These are phyloP conservation scores for Mytilinidion resinicola DNA, from an alignment of 495 filamentous ascomycete species.

Conservation along the genomic window DNA sequence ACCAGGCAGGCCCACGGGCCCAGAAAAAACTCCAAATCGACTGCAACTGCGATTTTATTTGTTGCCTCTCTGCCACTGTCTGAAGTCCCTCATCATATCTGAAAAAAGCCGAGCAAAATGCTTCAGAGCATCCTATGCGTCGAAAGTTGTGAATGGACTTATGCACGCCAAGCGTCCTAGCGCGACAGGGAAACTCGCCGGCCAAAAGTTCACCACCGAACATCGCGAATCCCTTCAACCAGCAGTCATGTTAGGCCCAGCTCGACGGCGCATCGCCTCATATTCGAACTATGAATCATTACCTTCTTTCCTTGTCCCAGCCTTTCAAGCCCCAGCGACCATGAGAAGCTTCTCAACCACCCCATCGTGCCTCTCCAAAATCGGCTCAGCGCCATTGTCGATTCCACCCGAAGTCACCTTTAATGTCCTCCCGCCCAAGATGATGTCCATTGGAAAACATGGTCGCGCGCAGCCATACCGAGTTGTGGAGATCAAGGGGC, in stretches of 20 bases:
- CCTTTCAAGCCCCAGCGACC: slow-evolving; percentile 47
- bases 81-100: no score
- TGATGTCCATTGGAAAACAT: slow-evolving; percentile 43
- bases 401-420: slow-evolving; percentile 79
- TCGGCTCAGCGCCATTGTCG: slow-evolving; percentile 73
- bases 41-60: no score
- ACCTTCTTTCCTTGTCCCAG: slow-evolving; percentile 69
- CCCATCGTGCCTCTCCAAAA: slow-evolving; percentile 61
- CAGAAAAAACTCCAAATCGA: no score
- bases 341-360: slow-evolving; percentile 67
- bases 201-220: no score
- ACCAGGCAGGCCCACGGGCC: no score
- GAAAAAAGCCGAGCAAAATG: no score
- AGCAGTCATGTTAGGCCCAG: slow-evolving; percentile 17
- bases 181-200: no score
- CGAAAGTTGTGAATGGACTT: no score
- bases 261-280: slow-evolving; percentile 13
- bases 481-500: slow-evolving; percentile 64
- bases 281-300: slow-evolving; percentile 39
- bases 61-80: no score
- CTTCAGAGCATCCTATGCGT: no score
- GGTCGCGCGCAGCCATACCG: slow-evolving; percentile 49
- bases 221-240: no score
- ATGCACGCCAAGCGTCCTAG: no score
- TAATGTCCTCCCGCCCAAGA: slow-evolving; percentile 46